Evolutionary conservation across 2,329 filamentous ascomycete genomes (phyloP).

Genomic region (Bipolaris oryzae): DNA sequence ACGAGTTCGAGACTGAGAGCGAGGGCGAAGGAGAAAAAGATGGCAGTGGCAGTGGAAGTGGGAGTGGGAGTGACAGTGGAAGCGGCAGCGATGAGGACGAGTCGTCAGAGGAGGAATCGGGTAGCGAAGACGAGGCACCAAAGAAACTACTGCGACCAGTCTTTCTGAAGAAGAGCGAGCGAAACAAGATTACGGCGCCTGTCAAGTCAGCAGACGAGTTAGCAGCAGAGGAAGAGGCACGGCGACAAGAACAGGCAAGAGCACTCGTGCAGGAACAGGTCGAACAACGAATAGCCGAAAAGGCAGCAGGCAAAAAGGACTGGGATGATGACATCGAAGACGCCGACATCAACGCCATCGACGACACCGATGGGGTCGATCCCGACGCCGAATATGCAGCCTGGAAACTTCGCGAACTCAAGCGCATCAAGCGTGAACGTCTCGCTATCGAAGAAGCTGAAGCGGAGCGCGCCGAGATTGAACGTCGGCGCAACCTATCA

Average conservation of each 20-base stretch:
- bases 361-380: slow-evolving; percentile 87
- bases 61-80: slow-evolving; percentile 22
- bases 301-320: slow-evolving; percentile 76
- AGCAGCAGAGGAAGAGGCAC: slow-evolving; percentile 59
- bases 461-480: slow-evolving; percentile 84
- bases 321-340: slow-evolving; percentile 76
- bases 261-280: slow-evolving; percentile 87
- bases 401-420: slow-evolving; percentile 92
- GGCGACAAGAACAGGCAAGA: slow-evolving; percentile 74
- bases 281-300: slow-evolving; percentile 76
- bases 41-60: slow-evolving; percentile 26
- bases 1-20: slow-evolving; percentile 66
- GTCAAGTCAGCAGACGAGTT: slow-evolving; percentile 48
- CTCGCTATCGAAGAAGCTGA: slow-evolving; percentile 84
- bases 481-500: slow-evolving; percentile 84
- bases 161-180: slow-evolving; percentile 69
- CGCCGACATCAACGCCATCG: slow-evolving; percentile 75
- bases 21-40: slow-evolving; percentile 40
- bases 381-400: slow-evolving; percentile 87
- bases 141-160: slow-evolving; percentile 67
- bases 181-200: slow-evolving; percentile 50
- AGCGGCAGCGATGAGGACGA: slow-evolving; percentile 40
- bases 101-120: slow-evolving; percentile 59
- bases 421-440: slow-evolving; percentile 84
- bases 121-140: slow-evolving; percentile 63